Base-by-base conservation (phyloP, 371 early-diverging fungal species). In the Apophysomyces elegans region DNA sequence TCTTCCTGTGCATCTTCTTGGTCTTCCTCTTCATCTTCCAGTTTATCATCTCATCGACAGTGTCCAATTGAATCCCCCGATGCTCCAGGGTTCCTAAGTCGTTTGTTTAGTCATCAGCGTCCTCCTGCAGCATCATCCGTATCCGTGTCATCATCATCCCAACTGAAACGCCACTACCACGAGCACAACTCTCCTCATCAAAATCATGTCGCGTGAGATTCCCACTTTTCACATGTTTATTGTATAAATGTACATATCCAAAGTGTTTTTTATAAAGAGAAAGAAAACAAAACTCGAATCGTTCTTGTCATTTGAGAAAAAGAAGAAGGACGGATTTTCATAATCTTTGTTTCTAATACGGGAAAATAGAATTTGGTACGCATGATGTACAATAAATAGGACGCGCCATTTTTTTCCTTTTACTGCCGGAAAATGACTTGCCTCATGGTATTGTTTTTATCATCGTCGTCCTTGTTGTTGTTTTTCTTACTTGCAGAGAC, bases 21-120 rank as follows among this genome's bases (percentile, higher is more conserved):
- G 26, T 62, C 62, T 1, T 63, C 56, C 5, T 44, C 45, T 13
- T 58, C 64, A 11, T 68, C 58, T 7, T 54, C 56, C 32, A 37
- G 50, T 7, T 46, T 35, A 6, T 67, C 67, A 8, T 50, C 54
- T 21, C 21, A 50, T 18, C 54, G 14, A 79, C 77, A 26, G 81
- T 75, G 61, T 87, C 83, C 58, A 81, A 75, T 54, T 88, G 89
- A 16, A 81, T 74, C 56, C 85, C 84, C 26, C 93, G 77, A 63
- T 89, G 88, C 21, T 91, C 54, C n/a, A 18, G 54, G 54, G 16
- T 50, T 50, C 21, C 54, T 50, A 50, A 50, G 54, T 26, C 54
- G 54, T 50, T 50, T 50, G 35, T 50, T 50, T 50, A 26, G 54
- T 50, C 54, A 50, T 50, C 54, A 50, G 32, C 32, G 32, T 41